Evolutionary conservation across 2,329 filamentous ascomycete species (phyloP), one percentile per base, ranked within the genome.

Genomic region (Exophiala lecanii-corni): DNA sequence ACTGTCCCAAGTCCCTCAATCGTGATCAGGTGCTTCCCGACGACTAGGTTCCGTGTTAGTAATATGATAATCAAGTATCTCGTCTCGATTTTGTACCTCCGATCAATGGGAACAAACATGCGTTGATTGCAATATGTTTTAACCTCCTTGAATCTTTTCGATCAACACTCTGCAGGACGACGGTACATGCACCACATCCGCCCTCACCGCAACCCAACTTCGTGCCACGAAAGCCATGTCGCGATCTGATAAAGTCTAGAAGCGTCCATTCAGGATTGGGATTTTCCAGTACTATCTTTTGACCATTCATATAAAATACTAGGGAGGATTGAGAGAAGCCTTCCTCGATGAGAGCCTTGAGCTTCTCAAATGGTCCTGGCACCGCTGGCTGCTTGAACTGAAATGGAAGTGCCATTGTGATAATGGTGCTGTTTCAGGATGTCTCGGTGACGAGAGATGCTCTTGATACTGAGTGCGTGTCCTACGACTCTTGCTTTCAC

Each of bases 1-100:
- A 86, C 82, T 62, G 84, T 86, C 9, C 92, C 92, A 57, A 98
- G 95, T 4, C 92, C 92, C 67, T 98, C 92, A 30, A 98, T 83
- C 2, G 92, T 98, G 61, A 98, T 89, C 59, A 97, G 88, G 75
- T 98, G 92, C 64, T 98, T 98, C 33, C 92, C 92, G 63, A 97
- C 92, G 32, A 97, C 78, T 35, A 5, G 83, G 87, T 2, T 6
- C 7, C 7, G 15, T 13, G 10, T 33, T 33, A 33, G 30, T 12
- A 33, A 33, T n/a, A n/a, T 33, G 16, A 9, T 33, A 13, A 6
- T n/a, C 10, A 9, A 7, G 30, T 6, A 7, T 33, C 30, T 7
- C 15, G 7, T 6, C 16, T 7, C 6, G 30, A 7, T 33, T 15
- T 35, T 17, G 7, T 17, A 35, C 33, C 33, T 58, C 89, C 94